Evolutionary conservation across 2,329 filamentous ascomycete genomes (phyloP).

Genomic region (Diaporthe caulivora): DNA sequence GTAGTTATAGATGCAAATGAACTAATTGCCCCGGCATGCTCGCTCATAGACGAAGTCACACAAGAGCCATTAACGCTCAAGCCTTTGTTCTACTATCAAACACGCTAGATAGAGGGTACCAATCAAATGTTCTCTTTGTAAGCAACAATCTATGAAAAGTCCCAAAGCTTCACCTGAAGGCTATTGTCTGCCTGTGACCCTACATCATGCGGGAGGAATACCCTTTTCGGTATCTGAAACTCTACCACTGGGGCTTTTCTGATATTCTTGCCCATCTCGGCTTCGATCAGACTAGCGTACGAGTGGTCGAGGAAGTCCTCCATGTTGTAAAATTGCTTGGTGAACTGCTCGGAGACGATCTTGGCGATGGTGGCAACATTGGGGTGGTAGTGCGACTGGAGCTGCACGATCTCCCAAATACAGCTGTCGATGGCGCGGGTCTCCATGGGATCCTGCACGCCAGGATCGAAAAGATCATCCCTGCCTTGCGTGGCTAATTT

Average conservation of each 20-base stretch:
- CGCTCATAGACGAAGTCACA: no score
- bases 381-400: conserved; percentile 95
- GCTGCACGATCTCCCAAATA: conserved; percentile 92
- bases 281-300: conserved; percentile 85
- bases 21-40: no score
- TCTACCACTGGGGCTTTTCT: conserved; percentile 92
- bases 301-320: conserved; percentile 98
- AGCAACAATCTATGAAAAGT: conserved; percentile 54
- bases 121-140: neutral
- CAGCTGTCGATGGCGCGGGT: conserved; percentile 91
- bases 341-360: conserved; percentile 97
- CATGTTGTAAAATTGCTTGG: conserved; percentile 93
- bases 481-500: conserved; percentile 71
- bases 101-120: conserved; percentile 35
- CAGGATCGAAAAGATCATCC: conserved; percentile 80
- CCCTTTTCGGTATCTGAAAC: conserved; percentile 91
- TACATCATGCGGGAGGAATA: conserved; percentile 71
- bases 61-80: no score
- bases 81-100: no score
- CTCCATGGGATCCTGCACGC: conserved; percentile 84
- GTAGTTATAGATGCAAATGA: no score
- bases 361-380: conserved; percentile 95
- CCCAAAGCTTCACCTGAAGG: conserved; percentile 72
- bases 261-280: conserved; percentile 84
- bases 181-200: conserved; percentile 63